Conservation (phyloP, 2,329 filamentous ascomycete species). For the Dichotomopilus funicola region DNA sequence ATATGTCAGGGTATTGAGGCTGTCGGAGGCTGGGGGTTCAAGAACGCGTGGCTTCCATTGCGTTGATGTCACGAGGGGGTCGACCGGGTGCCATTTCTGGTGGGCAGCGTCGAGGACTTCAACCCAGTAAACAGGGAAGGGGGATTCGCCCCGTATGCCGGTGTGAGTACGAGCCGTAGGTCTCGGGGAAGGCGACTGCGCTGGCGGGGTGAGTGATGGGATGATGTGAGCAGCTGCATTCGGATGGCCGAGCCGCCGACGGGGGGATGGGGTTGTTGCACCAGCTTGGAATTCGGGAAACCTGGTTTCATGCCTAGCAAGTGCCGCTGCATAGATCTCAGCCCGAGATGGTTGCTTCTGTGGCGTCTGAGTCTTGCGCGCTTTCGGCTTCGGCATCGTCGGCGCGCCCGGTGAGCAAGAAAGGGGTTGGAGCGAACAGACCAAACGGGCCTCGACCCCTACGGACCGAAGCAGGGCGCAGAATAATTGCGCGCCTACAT, state of each 20-base stretch:
- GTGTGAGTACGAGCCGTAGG: conserved; percentile 31
- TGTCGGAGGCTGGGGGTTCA: conserved; percentile 76
- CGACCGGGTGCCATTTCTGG: conserved; percentile 87
- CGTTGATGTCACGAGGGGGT: conserved; percentile 73
- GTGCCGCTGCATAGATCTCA: conserved; percentile 33
- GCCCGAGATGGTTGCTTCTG: conserved; percentile 28
- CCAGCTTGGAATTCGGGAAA: conserved; percentile 12
- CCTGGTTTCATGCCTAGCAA: conserved; percentile 35
- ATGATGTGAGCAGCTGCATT: conserved; percentile 48
- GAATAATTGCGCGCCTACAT: conserved; percentile 84
- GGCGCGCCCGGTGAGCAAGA: conserved; percentile 56
- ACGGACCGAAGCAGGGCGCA: conserved; percentile 78
- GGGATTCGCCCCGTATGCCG: conserved; percentile 62
- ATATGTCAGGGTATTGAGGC: conserved; percentile 71
- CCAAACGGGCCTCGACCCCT: conserved; percentile 74
- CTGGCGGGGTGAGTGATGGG: conserved; percentile 33
- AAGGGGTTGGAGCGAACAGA: conserved; percentile 84
- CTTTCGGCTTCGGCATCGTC: conserved; percentile 39
- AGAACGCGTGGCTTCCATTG: conserved; percentile 69
- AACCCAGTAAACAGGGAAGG: conserved; percentile 86
- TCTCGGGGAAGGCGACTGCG: conserved; percentile 25
- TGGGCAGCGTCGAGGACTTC: conserved; percentile 80
- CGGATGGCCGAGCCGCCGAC: conserved; percentile 47
- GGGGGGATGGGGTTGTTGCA: conserved; percentile 34
- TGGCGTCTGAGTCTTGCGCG: conserved; percentile 28